Evolutionary conservation across 495 filamentous ascomycete species (phyloP).

Genomic region (Letharia columbiana): DNA sequence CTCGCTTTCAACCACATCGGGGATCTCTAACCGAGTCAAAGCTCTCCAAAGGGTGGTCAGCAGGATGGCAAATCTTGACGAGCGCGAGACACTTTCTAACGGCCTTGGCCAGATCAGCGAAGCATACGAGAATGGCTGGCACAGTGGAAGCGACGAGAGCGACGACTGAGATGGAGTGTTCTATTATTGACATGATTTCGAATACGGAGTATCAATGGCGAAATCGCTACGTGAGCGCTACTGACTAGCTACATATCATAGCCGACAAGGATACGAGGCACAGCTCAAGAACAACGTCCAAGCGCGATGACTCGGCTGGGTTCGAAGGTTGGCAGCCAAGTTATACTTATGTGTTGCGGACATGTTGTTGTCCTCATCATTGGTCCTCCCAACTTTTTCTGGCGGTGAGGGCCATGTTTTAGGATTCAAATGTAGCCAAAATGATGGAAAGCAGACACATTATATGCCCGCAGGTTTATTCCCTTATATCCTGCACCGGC

Average conservation of each 20-base stretch:
- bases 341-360: background rate
- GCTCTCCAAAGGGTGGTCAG: constrained; percentile 51
- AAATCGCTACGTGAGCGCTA: background rate
- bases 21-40: constrained; percentile 60
- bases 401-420: background rate
- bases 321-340: background rate
- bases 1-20: constrained; percentile 64
- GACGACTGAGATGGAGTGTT: constrained; percentile 35
- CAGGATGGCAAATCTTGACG: constrained; percentile 56
- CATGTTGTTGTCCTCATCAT: background rate
- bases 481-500: background rate
- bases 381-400: background rate
- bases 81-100: constrained; percentile 73
- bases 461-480: background rate
- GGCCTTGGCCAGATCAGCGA: constrained; percentile 80
- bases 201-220: background rate
- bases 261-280: background rate
- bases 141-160: constrained; percentile 72
- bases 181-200: background rate
- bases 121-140: constrained; percentile 84
- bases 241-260: constrained; percentile 6
- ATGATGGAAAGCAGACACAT: background rate
- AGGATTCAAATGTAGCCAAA: background rate
- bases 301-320: background rate
- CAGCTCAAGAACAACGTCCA: background rate